These are phyloP conservation scores for Scleromitrula shiraiana DNA, from an alignment of 2,329 filamentous ascomycete species.

Conservation along the genomic window DNA sequence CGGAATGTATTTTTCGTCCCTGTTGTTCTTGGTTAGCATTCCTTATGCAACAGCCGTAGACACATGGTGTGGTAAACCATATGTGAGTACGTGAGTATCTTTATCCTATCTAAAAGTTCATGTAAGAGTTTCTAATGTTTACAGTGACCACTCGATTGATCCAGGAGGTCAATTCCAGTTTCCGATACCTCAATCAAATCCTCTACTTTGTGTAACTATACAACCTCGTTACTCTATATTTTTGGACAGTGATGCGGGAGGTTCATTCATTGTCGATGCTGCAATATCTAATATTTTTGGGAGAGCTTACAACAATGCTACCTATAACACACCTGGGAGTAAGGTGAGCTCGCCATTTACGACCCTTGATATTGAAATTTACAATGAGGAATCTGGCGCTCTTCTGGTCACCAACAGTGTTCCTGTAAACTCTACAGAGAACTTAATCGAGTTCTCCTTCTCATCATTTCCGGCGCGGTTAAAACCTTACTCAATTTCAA, in stretches of 20 bases:
- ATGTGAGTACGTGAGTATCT: conserved; percentile 31
- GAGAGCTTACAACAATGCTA: conserved; percentile 26
- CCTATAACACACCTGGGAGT: conserved; percentile 13
- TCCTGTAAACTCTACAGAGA: conserved; percentile 31
- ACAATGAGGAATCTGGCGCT: conserved; percentile 22
- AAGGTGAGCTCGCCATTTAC: conserved; percentile 13
- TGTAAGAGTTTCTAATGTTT: neutral
- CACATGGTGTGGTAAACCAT: conserved; percentile 39
- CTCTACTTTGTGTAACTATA: conserved; percentile 37
- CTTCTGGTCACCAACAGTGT: conserved; percentile 27
- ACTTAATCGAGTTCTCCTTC: conserved; percentile 32
- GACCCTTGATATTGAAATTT: conserved; percentile 23
- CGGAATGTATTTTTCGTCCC: neutral
- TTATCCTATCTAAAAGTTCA: neutral
- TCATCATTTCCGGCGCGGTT: conserved; percentile 24
- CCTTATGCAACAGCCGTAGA: conserved; percentile 15
- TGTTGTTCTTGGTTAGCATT: neutral
- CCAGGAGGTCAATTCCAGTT: conserved; percentile 39
- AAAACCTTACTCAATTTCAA: conserved; percentile 32
- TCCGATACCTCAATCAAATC: conserved; percentile 32
- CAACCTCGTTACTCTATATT: conserved; percentile 41
- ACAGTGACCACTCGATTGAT: conserved; percentile 38
- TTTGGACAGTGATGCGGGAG: conserved; percentile 33
- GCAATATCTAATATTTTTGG: conserved; percentile 34
- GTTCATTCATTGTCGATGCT: conserved; percentile 37